A percentile compares a stretch with the other conserved stretches of the same genome.
These are phyloP conservation scores for Fusarium napiforme DNA, from an alignment of 2,329 filamentous ascomycete species.

Conservation along the genomic window DNA sequence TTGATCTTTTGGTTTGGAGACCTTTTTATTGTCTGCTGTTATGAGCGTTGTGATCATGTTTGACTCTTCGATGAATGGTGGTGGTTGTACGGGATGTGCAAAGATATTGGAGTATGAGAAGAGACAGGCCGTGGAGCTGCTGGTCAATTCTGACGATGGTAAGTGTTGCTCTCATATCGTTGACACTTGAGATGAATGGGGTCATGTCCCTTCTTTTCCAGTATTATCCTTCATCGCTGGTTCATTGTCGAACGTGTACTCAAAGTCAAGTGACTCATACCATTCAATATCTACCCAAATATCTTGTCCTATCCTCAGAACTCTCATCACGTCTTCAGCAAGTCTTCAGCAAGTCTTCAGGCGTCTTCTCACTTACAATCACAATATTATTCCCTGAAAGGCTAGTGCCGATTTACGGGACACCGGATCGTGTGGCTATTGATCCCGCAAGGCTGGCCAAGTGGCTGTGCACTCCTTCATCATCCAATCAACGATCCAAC, in stretches of 20 bases:
- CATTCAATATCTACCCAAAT: accelerated
- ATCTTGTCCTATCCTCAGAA: too few relatives aligned
- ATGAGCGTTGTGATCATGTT: conserved; percentile 1
- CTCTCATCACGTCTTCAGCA: not conserved
- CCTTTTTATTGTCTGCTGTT: too few relatives aligned
- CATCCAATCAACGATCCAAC: not conserved
- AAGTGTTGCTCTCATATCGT: not conserved
- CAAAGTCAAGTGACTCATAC: not conserved
- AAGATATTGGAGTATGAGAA: conserved; percentile 40
- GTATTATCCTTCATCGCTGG: not conserved
- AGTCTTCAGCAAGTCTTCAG: not conserved
- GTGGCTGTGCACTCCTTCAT: not conserved
- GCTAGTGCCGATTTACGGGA: conserved; percentile 21
- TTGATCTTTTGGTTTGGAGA: not conserved
- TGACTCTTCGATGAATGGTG: not conserved
- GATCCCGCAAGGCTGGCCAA: conserved; percentile 9
- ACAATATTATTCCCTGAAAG: conserved; percentile 21
- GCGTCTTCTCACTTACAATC: conserved; percentile 7
- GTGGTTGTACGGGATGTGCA: conserved; percentile 39
- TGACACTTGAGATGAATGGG: not conserved
- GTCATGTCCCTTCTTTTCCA: not conserved
- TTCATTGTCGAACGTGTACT: too few relatives aligned
- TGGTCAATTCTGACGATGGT: conserved; percentile 6
- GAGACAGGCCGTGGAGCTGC: not conserved
- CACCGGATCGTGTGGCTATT: not conserved